Evolutionary conservation across 306 rosid genomes (phyloP), one percentile per base, ranked within the genome.

Genomic region (Trifolium repens): DNA sequence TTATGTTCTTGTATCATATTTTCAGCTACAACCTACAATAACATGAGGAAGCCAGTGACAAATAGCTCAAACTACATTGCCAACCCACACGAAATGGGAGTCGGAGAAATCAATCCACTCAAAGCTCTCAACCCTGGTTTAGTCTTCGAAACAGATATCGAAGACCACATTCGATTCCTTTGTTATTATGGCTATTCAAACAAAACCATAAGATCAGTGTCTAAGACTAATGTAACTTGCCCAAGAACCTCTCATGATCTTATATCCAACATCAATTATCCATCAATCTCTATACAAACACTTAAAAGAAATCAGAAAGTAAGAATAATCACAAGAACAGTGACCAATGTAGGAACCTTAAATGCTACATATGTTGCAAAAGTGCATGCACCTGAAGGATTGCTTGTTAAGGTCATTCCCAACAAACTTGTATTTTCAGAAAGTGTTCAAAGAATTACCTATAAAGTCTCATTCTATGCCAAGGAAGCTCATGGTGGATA

Each of bases 51-150:
- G 70, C 84, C 88, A 27, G 34, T 94, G 86, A 90, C 96, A 32
- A 89, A 91, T 85, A 86, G 80, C 87, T 80, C 96, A 77, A 81
- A 86, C 81, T 7, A 52, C 84, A 47, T 65, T 5, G 79, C 97
- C 69, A 85, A 80, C 68, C 89, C 93, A 73, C 97, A 90, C 73
- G 97, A 91, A 81, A 85, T 83, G 47, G 98, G 98, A 72, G 96
- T 82, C 2, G 98, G 98, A 42, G 96, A 94, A 80, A 86, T 91
- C 27, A 90, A 81, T 83, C 98, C 98, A 49, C 55, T 81, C 17
- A 87, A 53, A 75, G 97, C 98, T 75, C 89, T 91, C 61, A 69
- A 85, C 76, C 98, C 98, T 9, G 98, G 98, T 39, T 81, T 94
- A 69, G 91, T 94, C 75, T 94, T 88, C 49, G 93, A 91, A 77